Percentiles rank a stretch among this genome's conserved stretches.
phyloP scores from a whole-genome alignment of 176 grass and related monocot genomes.

The Panicum miliaceum region DNA sequence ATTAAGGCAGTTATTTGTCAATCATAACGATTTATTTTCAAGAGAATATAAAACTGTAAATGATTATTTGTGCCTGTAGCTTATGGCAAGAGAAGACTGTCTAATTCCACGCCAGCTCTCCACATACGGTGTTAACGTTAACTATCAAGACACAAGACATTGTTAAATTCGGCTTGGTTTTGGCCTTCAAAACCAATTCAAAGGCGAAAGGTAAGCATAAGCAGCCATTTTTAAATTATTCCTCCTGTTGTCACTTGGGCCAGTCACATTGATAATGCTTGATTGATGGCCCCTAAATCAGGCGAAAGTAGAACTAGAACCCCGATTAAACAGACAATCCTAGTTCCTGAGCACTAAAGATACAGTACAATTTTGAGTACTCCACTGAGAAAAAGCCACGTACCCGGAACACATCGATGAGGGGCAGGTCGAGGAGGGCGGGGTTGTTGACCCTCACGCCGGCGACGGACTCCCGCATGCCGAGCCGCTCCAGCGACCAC shows the following conservation, averaged over 20 bases:
- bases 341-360: neutral
- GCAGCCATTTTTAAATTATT: neutral
- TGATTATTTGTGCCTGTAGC: neutral
- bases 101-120: neutral
- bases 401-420: constrained; percentile 74
- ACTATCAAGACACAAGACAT: constrained; percentile 15
- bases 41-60: neutral
- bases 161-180: neutral
- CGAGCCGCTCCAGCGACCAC: constrained; percentile 68
- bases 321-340: neutral
- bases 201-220: neutral
- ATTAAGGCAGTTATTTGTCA: neutral
- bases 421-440: constrained; percentile 72
- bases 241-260: neutral
- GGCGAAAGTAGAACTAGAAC: neutral
- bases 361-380: neutral
- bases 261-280: constrained; percentile 15
- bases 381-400: neutral
- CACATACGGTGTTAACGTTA: neutral
- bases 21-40: neutral
- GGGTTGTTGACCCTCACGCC: constrained; percentile 79
- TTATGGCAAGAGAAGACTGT: neutral
- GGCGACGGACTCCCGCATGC: constrained; percentile 68
- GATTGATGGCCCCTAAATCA: constrained; percentile 2
- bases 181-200: constrained; percentile 16